Percentiles rank a stretch among this genome's conserved stretches.
Conservation (phyloP, 2,329 filamentous ascomycete genomes). For the Aspergillus chevalieri region DNA sequence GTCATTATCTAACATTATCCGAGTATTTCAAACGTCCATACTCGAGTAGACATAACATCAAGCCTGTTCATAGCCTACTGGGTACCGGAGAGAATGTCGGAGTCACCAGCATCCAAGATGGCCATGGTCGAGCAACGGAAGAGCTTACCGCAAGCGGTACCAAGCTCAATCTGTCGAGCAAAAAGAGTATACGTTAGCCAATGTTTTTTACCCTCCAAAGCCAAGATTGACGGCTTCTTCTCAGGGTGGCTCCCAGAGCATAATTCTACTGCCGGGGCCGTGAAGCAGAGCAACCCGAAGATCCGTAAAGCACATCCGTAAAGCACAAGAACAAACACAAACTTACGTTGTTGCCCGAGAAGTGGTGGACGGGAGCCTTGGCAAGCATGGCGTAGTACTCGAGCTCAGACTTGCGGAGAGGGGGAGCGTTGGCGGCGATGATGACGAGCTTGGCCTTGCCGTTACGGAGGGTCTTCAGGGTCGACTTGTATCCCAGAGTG, state of each 20-base stretch:
- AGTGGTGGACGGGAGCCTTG: constrained; percentile 96
- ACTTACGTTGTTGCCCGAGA: constrained; percentile 98
- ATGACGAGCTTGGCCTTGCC: constrained; percentile 99
- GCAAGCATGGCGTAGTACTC: constrained; percentile 90
- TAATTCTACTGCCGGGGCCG: constrained; percentile 98
- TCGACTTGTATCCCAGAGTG: constrained; percentile 84
- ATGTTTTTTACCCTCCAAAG: constrained; percentile 18
- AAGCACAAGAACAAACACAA: neutral
- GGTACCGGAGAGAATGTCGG: constrained; percentile 71
- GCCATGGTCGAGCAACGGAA: constrained; percentile 98
- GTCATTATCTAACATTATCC: constrained; percentile 19
- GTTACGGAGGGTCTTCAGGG: constrained; percentile 80
- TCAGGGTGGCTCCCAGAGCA: constrained; percentile 66
- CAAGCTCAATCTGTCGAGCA: constrained; percentile 79
- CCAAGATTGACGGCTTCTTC: constrained; percentile 67
- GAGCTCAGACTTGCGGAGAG: constrained; percentile 94
- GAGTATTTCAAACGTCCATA: constrained; percentile 9
- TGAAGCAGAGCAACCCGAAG: constrained; percentile 90
- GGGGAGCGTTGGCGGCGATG: constrained; percentile 92
- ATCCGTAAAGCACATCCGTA: too few relatives aligned
- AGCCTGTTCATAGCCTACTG: constrained; percentile 16
- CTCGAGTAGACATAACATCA: constrained; percentile 15
- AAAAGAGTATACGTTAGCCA: constrained; percentile 48
- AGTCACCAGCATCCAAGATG: constrained; percentile 95
- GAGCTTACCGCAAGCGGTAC: constrained; percentile 97